These are phyloP conservation scores for Populus euphratica DNA, from an alignment of 345 rosid genomes.

Conservation along the genomic window DNA sequence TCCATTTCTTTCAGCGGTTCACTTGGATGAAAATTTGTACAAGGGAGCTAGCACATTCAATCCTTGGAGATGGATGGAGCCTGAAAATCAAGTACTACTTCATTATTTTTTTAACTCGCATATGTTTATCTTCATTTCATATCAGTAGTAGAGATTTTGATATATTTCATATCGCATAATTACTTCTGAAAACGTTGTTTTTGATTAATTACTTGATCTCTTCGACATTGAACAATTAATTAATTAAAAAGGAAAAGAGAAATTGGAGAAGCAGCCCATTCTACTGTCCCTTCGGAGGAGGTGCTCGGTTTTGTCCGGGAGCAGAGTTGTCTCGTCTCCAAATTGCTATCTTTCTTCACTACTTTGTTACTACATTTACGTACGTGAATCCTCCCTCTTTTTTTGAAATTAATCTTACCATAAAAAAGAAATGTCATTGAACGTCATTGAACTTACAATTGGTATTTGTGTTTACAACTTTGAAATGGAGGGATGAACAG, in stretches of 20 bases:
- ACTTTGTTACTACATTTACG: slow-evolving; percentile 59
- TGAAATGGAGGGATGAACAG: slow-evolving; percentile 19
- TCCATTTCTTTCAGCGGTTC: slow-evolving; percentile 85
- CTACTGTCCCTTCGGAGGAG: slow-evolving; percentile 79
- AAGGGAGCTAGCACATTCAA: slow-evolving; percentile 50
- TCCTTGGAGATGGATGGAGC: slow-evolving; percentile 92
- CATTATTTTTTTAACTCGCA: not conserved
- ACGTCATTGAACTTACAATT: not conserved
- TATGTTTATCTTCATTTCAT: too few species aligned
- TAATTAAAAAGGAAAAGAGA: slow-evolving; percentile 56
- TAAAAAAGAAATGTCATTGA: not conserved
- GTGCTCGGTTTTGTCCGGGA: slow-evolving; percentile 84
- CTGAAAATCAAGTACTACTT: slow-evolving; percentile 50
- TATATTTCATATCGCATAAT: too few species aligned
- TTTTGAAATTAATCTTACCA: not conserved
- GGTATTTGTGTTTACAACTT: not conserved
- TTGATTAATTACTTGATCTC: not conserved
- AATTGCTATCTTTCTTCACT: slow-evolving; percentile 74
- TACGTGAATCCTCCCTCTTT: not conserved
- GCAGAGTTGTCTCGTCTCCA: slow-evolving; percentile 90
- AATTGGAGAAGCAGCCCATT: slow-evolving; percentile 73
- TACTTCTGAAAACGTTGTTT: too few species aligned
- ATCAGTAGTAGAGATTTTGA: not conserved
- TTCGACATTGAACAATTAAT: not conserved
- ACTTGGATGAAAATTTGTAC: slow-evolving; percentile 62